Percentiles rank a stretch among this genome's conserved stretches.
These are phyloP conservation scores for Candida berthetii DNA, from an alignment of 805 yeast genomes.

Conservation along the genomic window DNA sequence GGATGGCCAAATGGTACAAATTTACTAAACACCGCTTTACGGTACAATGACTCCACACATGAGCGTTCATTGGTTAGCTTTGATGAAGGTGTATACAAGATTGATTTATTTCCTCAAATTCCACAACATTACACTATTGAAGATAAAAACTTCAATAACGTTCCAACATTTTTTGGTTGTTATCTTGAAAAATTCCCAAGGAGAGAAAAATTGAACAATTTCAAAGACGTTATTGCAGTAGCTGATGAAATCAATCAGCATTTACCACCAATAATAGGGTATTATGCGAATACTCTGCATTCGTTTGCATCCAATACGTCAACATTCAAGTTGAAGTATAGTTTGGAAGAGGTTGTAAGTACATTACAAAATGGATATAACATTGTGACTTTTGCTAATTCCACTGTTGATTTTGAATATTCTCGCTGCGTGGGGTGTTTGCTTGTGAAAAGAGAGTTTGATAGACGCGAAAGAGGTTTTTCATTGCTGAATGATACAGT, in stretches of 20 bases:
- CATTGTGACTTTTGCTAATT: conserved; percentile 40
- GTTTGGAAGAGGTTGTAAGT: conserved; percentile 30
- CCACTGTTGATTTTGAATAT: conserved; percentile 27
- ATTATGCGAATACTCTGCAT: conserved; percentile 38
- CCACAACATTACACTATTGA: conserved; percentile 47
- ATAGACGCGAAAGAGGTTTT: conserved; percentile 23
- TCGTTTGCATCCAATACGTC: conserved; percentile 46
- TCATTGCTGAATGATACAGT: conserved; percentile 13
- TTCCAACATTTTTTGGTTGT: conserved; percentile 84
- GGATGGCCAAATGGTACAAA: conserved; percentile 61
- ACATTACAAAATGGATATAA: conserved; percentile 49
- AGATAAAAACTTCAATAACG: conserved; percentile 41
- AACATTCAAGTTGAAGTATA: conserved; percentile 51
- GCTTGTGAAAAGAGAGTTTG: conserved; percentile 44
- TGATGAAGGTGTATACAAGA: conserved; percentile 29
- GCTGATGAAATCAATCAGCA: conserved; percentile 4
- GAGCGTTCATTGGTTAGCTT: conserved; percentile 22
- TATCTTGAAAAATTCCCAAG: conserved; percentile 10
- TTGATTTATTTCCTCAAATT: conserved; percentile 56
- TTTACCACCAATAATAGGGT: conserved; percentile 49
- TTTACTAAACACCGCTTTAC: conserved; percentile 25
- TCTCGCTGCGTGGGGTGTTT: conserved; percentile 53
- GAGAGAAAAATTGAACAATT: conserved; percentile 1
- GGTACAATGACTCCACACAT: conserved; percentile 15
- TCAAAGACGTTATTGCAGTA: neutral